Percentiles rank a stretch among this genome's conserved stretches.
These are phyloP conservation scores for Claviceps capensis DNA, from an alignment of 2,329 filamentous ascomycete species.

Conservation along the genomic window DNA sequence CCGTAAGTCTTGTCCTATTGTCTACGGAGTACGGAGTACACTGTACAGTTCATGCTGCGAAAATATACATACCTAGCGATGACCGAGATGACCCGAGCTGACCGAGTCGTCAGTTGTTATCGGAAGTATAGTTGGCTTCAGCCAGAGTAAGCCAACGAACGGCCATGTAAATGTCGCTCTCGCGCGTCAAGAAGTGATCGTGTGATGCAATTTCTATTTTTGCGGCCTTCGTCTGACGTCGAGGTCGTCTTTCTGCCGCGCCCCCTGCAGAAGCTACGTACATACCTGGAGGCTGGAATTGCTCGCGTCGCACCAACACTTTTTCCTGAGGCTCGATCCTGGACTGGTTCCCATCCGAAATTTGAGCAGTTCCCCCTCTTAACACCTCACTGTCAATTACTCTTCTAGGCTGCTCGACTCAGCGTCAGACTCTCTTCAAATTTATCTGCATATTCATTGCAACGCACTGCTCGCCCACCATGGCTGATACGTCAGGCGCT, in stretches of 20 bases:
- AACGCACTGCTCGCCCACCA: slow-evolving; percentile 9
- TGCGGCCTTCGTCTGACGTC: too few species aligned
- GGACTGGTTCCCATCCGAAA: neutral
- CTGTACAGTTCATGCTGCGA: too few species aligned
- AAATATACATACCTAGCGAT: too few species aligned
- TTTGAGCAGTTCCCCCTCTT: neutral
- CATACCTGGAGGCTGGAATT: neutral
- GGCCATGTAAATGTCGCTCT: too few species aligned
- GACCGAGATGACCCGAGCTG: too few species aligned
- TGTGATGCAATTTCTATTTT: too few species aligned
- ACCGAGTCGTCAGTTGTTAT: too few species aligned
- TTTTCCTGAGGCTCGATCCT: neutral
- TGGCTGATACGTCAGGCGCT: slow-evolving; percentile 19
- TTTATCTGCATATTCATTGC: neutral
- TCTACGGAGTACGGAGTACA: too few species aligned
- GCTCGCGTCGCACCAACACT: slow-evolving; percentile 1
- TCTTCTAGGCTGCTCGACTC: neutral
- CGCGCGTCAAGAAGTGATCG: too few species aligned
- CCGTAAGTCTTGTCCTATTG: too few species aligned
- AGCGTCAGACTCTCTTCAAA: neutral
- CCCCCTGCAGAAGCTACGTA: neutral
- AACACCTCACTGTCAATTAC: neutral
- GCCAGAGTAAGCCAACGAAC: too few species aligned
- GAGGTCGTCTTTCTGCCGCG: neutral
- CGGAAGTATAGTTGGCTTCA: too few species aligned